Base-by-base conservation (phyloP, 805 yeast genomes). In the Kodamaea fukazawae region DNA sequence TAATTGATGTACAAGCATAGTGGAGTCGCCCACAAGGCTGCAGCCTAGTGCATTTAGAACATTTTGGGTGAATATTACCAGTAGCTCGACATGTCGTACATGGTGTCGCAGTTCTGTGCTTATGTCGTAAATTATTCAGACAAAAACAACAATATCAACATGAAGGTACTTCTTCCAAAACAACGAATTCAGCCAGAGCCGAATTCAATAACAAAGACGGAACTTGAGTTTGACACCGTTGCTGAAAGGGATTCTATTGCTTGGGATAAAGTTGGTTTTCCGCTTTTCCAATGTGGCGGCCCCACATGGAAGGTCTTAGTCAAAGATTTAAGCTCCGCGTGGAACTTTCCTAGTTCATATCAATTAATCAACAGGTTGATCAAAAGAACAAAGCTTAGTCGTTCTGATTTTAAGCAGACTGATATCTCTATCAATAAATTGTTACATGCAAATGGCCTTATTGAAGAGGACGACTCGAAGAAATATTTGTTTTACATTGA, bases 321-420 rank as follows among this genome's bases (percentile, higher is more conserved):
- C 10, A 56, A 58, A 32, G 60, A 64, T 42, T 49, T 69, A 37
- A 60, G 69, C 6, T 29, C 22, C 18, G 38, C 58, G 7, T 68
- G 70, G 70, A 62, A 60, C 43, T 68, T 52, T 37, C 72, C 74
- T 1, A 67, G 73, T 6, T 61, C 73, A 3, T 68, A 69, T 43
- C 75, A 69, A 46, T 42, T 69, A 14, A 57, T 69, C 20, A 36
- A 44, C n/a, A 54, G 53, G 40, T 27, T 67, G 6, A 42, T 60
- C 13, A 59, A 57, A 36, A 38, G 44, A 5, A 44, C 60, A 1
- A 43, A 48, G 4, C n/a, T 55, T 3, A n/a, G 44, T 1, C 57
- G 50, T 32, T 27, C 38, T 7, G 54, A 47, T 3, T 47, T 62
- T 5, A 42, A 45, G 13, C 32, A 49, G 1, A 42, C 64, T 7